These are phyloP conservation scores for Cymbopogon flexuosus DNA, from an alignment of 202 grass and related monocot genomes.

Conservation along the genomic window DNA sequence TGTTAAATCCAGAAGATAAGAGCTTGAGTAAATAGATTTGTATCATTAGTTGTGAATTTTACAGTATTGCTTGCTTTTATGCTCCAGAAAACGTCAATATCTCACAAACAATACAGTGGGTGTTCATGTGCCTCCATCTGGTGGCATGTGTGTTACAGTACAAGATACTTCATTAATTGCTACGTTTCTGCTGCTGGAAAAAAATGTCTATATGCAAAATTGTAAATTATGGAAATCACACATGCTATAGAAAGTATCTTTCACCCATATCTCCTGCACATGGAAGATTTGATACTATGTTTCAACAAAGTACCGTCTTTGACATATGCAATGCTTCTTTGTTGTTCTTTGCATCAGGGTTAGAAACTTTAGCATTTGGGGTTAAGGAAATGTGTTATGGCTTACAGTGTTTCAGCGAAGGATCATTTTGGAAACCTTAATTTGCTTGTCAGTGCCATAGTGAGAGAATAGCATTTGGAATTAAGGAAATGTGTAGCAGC, in stretches of 20 bases:
- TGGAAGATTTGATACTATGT: neutral
- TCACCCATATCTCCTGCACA: neutral
- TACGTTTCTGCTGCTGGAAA: neutral
- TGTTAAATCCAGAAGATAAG: neutral
- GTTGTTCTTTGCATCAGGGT: neutral
- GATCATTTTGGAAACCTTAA: neutral
- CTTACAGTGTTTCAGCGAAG: neutral
- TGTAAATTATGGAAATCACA: neutral
- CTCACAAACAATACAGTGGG: neutral
- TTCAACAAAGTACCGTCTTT: neutral
- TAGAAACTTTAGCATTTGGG: neutral
- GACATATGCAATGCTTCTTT: neutral
- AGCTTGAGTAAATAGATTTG: neutral
- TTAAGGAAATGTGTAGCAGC: constrained; percentile 7
- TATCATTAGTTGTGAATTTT: neutral
- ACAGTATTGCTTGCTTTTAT: neutral
- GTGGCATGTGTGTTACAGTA: neutral
- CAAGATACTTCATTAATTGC: constrained; percentile 1
- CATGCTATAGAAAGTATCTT: neutral
- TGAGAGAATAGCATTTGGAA: neutral
- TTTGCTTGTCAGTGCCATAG: constrained; percentile 10
- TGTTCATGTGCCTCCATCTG: neutral
- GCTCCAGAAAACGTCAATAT: constrained; percentile 15
- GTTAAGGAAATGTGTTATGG: neutral
- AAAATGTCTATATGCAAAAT: neutral